Percentiles rank a stretch among this genome's conserved stretches.
Conservation (phyloP, 345 rosid species). For the Gossypium arboreum region DNA sequence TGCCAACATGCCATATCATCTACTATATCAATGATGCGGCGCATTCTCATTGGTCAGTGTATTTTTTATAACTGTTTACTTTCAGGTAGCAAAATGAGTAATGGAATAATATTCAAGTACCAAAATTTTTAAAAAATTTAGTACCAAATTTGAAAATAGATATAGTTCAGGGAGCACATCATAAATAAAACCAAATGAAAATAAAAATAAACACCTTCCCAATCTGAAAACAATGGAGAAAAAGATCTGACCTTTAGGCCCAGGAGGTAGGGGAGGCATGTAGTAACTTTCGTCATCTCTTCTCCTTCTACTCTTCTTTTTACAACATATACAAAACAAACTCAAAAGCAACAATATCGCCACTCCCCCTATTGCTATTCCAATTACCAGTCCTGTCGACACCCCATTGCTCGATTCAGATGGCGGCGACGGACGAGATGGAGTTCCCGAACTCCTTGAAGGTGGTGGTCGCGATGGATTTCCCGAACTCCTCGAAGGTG, state of each 20-base stretch:
- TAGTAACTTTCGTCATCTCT: conserved; percentile 11
- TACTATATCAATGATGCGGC: too few species aligned
- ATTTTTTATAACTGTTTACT: too few species aligned
- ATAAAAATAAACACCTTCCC: neutral
- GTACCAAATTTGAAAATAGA: too few species aligned
- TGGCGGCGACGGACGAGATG: conserved; percentile 26
- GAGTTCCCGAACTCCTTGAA: conserved; percentile 20
- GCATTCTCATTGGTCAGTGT: too few species aligned
- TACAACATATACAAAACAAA: conserved; percentile 51
- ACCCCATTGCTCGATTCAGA: conserved; percentile 19
- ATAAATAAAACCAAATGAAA: neutral
- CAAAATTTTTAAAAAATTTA: too few species aligned
- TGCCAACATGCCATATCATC: too few species aligned
- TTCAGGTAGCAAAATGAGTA: too few species aligned
- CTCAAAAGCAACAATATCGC: conserved; percentile 34
- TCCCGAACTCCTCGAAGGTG: conserved; percentile 28
- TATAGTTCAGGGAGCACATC: too few species aligned
- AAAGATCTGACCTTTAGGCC: conserved; percentile 36
- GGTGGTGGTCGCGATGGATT: conserved; percentile 26
- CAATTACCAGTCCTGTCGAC: conserved; percentile 58
- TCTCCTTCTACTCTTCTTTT: conserved; percentile 42
- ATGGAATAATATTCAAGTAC: too few species aligned
- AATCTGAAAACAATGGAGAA: neutral
- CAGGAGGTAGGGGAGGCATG: conserved; percentile 19
- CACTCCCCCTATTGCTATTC: conserved; percentile 61